phyloP scores from a whole-genome alignment of 371 early-diverging fungal genomes.

The Apophysomyces variabilis region DNA sequence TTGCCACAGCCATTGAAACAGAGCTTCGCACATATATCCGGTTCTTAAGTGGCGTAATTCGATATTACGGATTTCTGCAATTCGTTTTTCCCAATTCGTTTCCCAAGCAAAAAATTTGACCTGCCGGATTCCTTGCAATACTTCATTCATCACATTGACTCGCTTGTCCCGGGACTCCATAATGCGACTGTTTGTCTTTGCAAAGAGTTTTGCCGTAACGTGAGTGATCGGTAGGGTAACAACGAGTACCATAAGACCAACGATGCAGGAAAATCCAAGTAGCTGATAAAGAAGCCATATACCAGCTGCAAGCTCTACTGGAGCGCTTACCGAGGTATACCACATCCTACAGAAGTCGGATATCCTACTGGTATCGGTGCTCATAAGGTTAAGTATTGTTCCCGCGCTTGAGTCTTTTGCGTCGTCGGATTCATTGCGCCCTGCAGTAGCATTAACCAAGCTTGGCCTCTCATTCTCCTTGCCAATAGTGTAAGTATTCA shows the following conservation, averaged over 20 bases:
- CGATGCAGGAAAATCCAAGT: conserved; percentile 69
- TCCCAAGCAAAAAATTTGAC: conserved; percentile 77
- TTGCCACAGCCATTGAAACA: conserved; percentile 41
- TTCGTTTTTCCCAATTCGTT: conserved; percentile 42
- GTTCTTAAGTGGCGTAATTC: conserved; percentile 57
- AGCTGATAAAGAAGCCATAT: conserved; percentile 65
- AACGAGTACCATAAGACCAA: conserved; percentile 66
- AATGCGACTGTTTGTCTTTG: conserved; percentile 51
- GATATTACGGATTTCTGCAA: conserved; percentile 49
- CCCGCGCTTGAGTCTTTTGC: conserved; percentile 61
- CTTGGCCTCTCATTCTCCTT: conserved; percentile 18
- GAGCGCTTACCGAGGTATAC: conserved; percentile 55
- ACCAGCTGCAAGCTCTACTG: conserved; percentile 63
- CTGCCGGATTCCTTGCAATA: conserved; percentile 70
- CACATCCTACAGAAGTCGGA: conserved; percentile 60
- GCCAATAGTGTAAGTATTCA: conserved; percentile 40
- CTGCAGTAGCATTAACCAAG: conserved; percentile 11
- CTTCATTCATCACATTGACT: conserved; percentile 59
- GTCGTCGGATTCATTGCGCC: conserved; percentile 29
- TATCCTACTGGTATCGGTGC: conserved; percentile 81
- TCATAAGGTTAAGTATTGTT: conserved; percentile 83
- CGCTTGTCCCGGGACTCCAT: conserved; percentile 63
- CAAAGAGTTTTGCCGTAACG: conserved; percentile 55
- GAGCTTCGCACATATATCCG: conserved; percentile 32
- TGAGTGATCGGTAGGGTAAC: conserved; percentile 58